A percentile compares a stretch with the other conserved stretches of the same genome.
Evolutionary conservation across 768 basidiomycete species (phyloP).

Genomic region (Pisolithus marmoratus): DNA sequence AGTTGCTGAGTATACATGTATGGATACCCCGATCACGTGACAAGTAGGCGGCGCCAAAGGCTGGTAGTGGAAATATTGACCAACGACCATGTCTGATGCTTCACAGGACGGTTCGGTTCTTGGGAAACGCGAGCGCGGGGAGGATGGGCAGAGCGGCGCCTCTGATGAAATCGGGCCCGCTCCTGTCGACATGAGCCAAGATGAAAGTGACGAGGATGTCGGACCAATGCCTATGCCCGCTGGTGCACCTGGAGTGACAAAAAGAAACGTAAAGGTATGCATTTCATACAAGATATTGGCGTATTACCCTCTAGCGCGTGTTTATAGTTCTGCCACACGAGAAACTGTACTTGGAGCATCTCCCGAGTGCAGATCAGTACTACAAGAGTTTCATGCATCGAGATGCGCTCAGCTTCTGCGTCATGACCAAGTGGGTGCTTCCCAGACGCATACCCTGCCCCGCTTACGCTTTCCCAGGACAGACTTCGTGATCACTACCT

Average conservation of each 20-base stretch:
- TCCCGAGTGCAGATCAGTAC: conserved; percentile 91
- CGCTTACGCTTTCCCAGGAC: conserved; percentile 50
- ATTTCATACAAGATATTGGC: conserved; percentile 6
- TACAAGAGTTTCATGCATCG: conserved; percentile 98
- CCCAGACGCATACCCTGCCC: background rate
- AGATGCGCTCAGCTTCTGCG: conserved; percentile 82
- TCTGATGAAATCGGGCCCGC: conserved; percentile 20
- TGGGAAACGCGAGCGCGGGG: conserved; percentile 56
- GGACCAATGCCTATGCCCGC: conserved; percentile 81
- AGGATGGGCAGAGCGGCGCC: conserved; percentile 10
- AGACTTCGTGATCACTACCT: conserved; percentile 90
- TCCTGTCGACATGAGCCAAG: conserved; percentile 23
- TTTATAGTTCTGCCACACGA: conserved; percentile 86
- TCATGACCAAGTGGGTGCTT: conserved; percentile 73
- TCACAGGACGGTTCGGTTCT: conserved; percentile 51
- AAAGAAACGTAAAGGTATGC: conserved; percentile 82
- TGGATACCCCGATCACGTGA: background rate
- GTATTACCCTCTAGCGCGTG: conserved; percentile 7
- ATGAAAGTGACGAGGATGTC: conserved; percentile 69
- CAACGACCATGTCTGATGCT: conserved; percentile 39
- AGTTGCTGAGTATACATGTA: too few relatives aligned
- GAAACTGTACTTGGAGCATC: conserved; percentile 83
- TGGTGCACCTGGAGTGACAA: conserved; percentile 36
- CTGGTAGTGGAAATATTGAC: background rate
- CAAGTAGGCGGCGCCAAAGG: background rate